phyloP scores from a whole-genome alignment of 352 stramenopile genomes.

The Phytophthora palmivora region DNA sequence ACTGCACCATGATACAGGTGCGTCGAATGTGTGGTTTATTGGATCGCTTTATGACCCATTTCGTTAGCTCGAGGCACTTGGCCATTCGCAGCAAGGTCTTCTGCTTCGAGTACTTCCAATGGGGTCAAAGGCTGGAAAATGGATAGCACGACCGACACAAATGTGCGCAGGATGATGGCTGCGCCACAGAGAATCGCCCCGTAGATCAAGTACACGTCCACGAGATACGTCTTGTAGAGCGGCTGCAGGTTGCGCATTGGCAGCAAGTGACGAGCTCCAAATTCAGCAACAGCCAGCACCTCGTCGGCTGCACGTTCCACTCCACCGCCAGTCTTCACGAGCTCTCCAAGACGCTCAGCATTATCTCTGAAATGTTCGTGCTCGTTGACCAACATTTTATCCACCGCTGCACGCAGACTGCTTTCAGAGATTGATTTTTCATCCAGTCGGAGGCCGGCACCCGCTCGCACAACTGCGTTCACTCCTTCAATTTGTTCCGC shows the following conservation, averaged over 20 bases:
- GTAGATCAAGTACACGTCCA: conserved; percentile 90
- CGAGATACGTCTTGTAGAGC: conserved; percentile 85
- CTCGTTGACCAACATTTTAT: conserved; percentile 45
- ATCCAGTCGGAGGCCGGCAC: conserved; percentile 56
- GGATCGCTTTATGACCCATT: conserved; percentile 26
- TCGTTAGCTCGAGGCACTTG: conserved; percentile 13
- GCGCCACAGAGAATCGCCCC: conserved; percentile 81
- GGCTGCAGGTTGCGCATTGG: conserved; percentile 67
- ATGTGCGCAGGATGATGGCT: conserved; percentile 84
- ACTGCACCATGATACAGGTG: conserved; percentile 14
- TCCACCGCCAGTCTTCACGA: conserved; percentile 70
- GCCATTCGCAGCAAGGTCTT: conserved; percentile 26
- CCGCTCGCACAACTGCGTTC: conserved; percentile 62
- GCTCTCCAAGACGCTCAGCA: conserved; percentile 56
- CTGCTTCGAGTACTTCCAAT: conserved; percentile 29
- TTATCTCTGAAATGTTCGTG: conserved; percentile 45
- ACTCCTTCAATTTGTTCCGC: conserved; percentile 81
- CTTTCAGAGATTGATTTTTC: conserved; percentile 42
- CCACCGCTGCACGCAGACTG: conserved; percentile 39
- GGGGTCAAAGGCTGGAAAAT: conserved; percentile 60
- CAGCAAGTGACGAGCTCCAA: conserved; percentile 59
- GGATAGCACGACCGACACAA: conserved; percentile 70
- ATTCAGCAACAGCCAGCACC: conserved; percentile 60
- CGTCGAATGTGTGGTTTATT: conserved; percentile 23
- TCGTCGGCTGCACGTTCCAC: conserved; percentile 59